phyloP scores from a whole-genome alignment of 2,329 filamentous ascomycete genomes.

The Colletotrichum sp. region DNA sequence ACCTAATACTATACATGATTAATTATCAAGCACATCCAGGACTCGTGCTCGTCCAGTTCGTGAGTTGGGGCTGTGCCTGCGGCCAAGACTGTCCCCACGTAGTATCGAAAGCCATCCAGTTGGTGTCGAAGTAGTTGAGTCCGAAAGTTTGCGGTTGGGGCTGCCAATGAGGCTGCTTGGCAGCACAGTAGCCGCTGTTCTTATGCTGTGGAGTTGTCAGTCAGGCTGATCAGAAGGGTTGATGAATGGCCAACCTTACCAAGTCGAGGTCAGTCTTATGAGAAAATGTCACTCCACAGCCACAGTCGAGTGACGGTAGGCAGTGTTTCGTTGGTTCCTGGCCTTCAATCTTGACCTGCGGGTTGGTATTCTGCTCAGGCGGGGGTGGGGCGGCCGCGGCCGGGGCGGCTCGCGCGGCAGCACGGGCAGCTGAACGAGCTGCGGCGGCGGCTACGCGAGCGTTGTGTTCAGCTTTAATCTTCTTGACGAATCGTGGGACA shows the following conservation, averaged over 20 bases:
- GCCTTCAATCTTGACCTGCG: neutral
- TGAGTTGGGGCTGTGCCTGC: neutral
- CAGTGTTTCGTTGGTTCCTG: neutral
- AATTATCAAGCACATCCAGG: neutral
- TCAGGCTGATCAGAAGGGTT: neutral
- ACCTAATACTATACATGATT: neutral
- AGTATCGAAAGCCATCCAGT: neutral
- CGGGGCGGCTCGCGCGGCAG: neutral
- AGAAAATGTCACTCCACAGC: neutral
- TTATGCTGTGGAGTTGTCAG: neutral
- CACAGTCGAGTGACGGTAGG: neutral
- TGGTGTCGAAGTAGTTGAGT: neutral
- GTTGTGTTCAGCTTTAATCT: neutral
- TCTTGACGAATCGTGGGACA: constrained; percentile 1
- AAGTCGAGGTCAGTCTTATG: neutral
- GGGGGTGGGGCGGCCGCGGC: neutral
- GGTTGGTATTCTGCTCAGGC: neutral
- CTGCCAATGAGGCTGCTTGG: neutral
- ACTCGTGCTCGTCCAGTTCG: neutral
- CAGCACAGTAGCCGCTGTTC: neutral
- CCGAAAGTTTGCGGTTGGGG: neutral
- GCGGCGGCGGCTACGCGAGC: constrained; percentile 4
- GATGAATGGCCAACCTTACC: neutral
- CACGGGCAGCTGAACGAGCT: neutral
- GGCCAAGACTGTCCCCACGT: neutral